These are phyloP conservation scores for Colletotrichum tropicicola DNA, from an alignment of 2,329 filamentous ascomycete genomes.

Conservation along the genomic window DNA sequence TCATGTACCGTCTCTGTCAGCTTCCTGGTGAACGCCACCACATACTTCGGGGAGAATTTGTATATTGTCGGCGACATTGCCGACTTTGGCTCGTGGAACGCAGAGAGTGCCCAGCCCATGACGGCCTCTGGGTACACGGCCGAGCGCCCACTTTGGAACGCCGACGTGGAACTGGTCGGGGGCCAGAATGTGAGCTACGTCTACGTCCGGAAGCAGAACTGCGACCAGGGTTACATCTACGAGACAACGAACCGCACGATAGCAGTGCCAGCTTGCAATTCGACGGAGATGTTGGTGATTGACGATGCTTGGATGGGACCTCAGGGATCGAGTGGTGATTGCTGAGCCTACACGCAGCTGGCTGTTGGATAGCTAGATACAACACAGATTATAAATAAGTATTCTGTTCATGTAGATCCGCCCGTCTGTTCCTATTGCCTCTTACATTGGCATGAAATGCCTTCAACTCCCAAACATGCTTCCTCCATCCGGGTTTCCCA, in stretches of 20 bases:
- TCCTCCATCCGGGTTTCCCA: conserved; percentile 32
- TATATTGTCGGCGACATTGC: conserved; percentile 52
- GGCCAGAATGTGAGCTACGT: conserved; percentile 53
- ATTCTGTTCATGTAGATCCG: too few species aligned
- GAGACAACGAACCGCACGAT: conserved; percentile 54
- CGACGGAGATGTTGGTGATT: conserved; percentile 36
- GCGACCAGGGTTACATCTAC: conserved; percentile 50
- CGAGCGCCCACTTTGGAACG: conserved; percentile 54
- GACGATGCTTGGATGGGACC: conserved; percentile 50
- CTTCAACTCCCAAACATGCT: conserved; percentile 26
- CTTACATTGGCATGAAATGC: too few species aligned
- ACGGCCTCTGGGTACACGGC: conserved; percentile 51
- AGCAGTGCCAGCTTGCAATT: conserved; percentile 45
- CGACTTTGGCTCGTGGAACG: conserved; percentile 53
- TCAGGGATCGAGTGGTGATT: conserved; percentile 37
- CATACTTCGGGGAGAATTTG: conserved; percentile 57
- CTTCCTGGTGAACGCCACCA: conserved; percentile 56
- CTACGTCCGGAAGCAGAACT: conserved; percentile 55
- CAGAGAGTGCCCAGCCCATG: conserved; percentile 47
- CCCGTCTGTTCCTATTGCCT: too few species aligned
- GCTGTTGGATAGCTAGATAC: not conserved
- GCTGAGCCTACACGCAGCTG: conserved; percentile 6
- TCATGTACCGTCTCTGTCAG: conserved; percentile 46
- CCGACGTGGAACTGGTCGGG: conserved; percentile 47
- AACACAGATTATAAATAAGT: too few species aligned